Percentiles rank a stretch among this genome's conserved stretches.
Conservation (phyloP, 2,329 filamentous ascomycete species). For the Neodidymelliopsis sp. region DNA sequence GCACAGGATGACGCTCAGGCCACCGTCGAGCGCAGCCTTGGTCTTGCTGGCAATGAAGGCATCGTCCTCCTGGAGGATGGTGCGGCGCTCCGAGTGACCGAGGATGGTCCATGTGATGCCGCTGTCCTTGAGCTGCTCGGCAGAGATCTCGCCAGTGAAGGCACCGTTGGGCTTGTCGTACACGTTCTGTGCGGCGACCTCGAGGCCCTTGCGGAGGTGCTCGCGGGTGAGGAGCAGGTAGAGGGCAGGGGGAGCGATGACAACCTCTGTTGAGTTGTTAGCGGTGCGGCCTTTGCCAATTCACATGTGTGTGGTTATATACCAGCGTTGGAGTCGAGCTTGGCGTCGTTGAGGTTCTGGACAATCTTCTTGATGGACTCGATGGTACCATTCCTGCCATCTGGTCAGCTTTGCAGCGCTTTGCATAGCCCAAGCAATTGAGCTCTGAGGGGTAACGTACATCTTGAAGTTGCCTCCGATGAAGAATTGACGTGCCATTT, state of each 20-base stretch:
- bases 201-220: constrained; percentile 75
- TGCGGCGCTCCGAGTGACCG: constrained; percentile 94
- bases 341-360: constrained; percentile 83
- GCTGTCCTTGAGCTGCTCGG: constrained; percentile 87
- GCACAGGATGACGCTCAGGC: constrained; percentile 92
- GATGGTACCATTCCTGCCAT: constrained; percentile 85
- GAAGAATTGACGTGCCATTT: constrained; percentile 95
- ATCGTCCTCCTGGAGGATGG: constrained; percentile 86
- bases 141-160: constrained; percentile 96
- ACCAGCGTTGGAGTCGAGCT: constrained; percentile 79
- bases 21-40: constrained; percentile 87
- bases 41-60: constrained; percentile 89
- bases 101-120: constrained; percentile 89
- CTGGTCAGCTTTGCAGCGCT: constrained; percentile 5
- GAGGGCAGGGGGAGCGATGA: constrained; percentile 87
- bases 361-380: constrained; percentile 92
- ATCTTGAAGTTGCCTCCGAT: constrained; percentile 99
- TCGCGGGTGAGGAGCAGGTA: constrained; percentile 90
- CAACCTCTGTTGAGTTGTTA: constrained; percentile 73
- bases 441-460: constrained; percentile 58
- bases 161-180: constrained; percentile 97
- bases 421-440: not conserved
- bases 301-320: constrained; percentile 47
- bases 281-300: not conserved
- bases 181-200: constrained; percentile 95